Evolutionary conservation across 225 moss, liverwort and hornwort species (phyloP), one percentile per base, ranked within the genome.

Genomic region (Pseudisothecium myosuroides): DNA sequence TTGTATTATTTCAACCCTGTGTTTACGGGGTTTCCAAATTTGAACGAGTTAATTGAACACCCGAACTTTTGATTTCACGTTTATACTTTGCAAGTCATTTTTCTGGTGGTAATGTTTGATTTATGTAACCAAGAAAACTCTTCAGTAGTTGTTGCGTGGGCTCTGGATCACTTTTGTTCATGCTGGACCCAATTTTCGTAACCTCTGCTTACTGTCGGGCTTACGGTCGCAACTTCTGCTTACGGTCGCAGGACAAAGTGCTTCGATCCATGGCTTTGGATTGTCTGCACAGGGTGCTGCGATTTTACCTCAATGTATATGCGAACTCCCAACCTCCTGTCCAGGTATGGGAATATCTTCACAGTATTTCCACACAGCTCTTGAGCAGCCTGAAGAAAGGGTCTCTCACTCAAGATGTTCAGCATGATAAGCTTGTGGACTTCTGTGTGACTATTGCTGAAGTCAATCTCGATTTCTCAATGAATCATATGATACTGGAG

Each of bases 401-500:
- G 58, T 93, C 96, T 86, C 92, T 99, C 60, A 99, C 99, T 50
- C 97, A 95, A 89, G 99, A 99, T 90, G 94, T 96, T 61, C 99
- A 99, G 89, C 99, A 99, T 94, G 99, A 99, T 90, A 99, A 99
- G 87, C 93, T 99, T 72, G 99, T 99, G 92, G 99, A 99, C 80
- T 97, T 99, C 87, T 99, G 99, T 90, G 96, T 99, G 55, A 99
- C 99, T 37, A 96, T 99, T 87, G 99, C 99, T 80, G 97, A 99
- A 91, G 95, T 94, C 67, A 95, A 99, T 90, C 94, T 99, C 68
- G 97, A 97, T 89, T 99, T 99, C 88, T 99, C 95, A 50, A 99
- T 99, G 99, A 99, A 95, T 84, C 99, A 99, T 88, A 99, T 99
- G 97, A 97, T 99, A 81, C 92, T 99, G 90, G 99, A 99, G 90